Base-by-base conservation (phyloP, 2,329 filamentous ascomycete species). In the Ophiostoma perfectum region DNA sequence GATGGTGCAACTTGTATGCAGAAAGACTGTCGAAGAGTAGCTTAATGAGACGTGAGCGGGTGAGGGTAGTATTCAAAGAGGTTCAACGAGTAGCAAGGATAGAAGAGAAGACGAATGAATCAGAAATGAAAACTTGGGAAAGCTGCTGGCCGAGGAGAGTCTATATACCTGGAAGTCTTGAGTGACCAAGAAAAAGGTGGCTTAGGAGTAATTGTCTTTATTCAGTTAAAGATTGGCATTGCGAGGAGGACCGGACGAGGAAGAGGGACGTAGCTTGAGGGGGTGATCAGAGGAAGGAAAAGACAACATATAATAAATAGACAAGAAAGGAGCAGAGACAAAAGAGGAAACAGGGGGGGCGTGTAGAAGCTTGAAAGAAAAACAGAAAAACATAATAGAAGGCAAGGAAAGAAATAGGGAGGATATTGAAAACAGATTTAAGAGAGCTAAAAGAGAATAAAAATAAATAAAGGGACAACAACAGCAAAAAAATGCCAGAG, bases 161-260 rank as follows among this genome's bases (percentile, higher is more conserved):
- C 60, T 63, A 63, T 63, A 63, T 63, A 63, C 14, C 39, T 8
- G 42, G 14, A 63, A 11, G 39, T 63, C 8, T 44, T 63, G 60
- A n/a, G 60, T 63, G 60, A 63, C 60, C 60, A 42, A 63, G 60
- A 42, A 38, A 63, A 7, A 39, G 42, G 60, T 63, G 60, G 60
- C 60, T 63, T 27, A 38, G 58, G 58, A 18, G 14, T 42, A n/a
- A 9, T 9, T 5, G 18, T 27, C 49, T 55, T 55, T 55, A 55
- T 55, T 55, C 27, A 55, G 49, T 55, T 14, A 36, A 18, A 11
- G 45, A 16, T 11, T 27, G 4, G n/a, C 49, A 11, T 18, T 27
- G 55, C 11, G 27, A 38, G 55, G 11, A 60, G 55, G 55, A 14
- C 55, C 55, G 55, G 55, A 38, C 27, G 55, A 60, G 27, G 55